These are phyloP conservation scores for Retiboletus flavoniger DNA, from an alignment of 1,284 basidiomycete genomes.

Conservation along the genomic window DNA sequence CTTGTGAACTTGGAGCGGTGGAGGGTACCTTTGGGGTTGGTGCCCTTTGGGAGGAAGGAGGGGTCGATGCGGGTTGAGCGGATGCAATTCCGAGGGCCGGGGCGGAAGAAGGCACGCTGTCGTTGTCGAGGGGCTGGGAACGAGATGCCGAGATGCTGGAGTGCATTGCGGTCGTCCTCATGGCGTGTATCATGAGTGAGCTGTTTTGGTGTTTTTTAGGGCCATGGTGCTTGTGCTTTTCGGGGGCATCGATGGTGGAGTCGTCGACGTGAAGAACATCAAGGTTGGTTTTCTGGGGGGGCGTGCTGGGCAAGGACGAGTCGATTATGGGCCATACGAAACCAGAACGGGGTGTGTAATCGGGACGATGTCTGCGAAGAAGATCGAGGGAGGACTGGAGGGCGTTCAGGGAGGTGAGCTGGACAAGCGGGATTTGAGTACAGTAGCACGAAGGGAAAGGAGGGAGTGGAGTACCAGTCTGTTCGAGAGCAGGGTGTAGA, in stretches of 20 bases:
- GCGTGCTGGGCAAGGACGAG: constrained; percentile 43
- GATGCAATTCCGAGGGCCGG: constrained; percentile 44
- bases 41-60: constrained; percentile 49
- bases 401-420: constrained; percentile 72
- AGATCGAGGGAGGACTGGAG: constrained; percentile 72
- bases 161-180: constrained; percentile 72
- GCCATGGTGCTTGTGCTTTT: constrained; percentile 32
- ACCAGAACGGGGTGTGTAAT: constrained; percentile 75
- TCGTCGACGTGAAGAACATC: constrained; percentile 28
- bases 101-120: constrained; percentile 25
- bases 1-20: constrained; percentile 42
- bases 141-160: constrained; percentile 51
- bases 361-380: constrained; percentile 66
- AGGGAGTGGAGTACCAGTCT: constrained; percentile 53
- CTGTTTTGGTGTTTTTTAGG: constrained; percentile 64
- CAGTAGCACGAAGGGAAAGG: background rate
- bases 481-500: constrained; percentile 79
- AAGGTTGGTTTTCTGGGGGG: constrained; percentile 43
- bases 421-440: constrained; percentile 11
- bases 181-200: constrained; percentile 66
- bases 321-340: constrained; percentile 79
- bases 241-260: constrained; percentile 19
- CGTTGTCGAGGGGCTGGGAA: constrained; percentile 36
- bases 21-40: constrained; percentile 44
- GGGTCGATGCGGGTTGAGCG: constrained; percentile 44